Percentiles rank a stretch among this genome's conserved stretches.
These are phyloP conservation scores for Leucosporidium creatinivorum DNA, from an alignment of 768 basidiomycete genomes.

Conservation along the genomic window DNA sequence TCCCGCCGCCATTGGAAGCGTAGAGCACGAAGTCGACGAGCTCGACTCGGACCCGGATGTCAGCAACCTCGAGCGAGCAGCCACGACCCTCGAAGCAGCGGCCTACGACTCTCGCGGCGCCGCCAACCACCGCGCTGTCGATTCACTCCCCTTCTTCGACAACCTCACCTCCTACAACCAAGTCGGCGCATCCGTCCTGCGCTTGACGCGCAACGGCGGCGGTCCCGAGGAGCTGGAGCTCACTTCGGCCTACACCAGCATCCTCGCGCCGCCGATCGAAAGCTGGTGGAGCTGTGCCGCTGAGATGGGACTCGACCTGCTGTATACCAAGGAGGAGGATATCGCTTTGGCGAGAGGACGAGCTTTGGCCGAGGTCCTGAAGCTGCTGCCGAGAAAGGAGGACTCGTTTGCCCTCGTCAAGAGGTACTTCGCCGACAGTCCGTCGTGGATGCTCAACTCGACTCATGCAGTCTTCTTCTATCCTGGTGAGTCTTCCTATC, in stretches of 20 bases:
- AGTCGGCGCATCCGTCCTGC: not conserved
- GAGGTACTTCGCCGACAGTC: too few species aligned
- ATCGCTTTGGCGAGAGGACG: not conserved
- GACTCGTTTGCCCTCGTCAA: too few species aligned
- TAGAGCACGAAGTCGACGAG: too few species aligned
- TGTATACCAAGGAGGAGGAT: slow-evolving; percentile 4
- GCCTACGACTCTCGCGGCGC: too few species aligned
- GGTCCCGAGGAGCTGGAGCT: slow-evolving; percentile 4
- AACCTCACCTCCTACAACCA: not conserved
- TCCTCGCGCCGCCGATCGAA: slow-evolving; percentile 19
- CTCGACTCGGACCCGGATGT: too few species aligned
- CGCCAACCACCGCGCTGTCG: slow-evolving; percentile 7
- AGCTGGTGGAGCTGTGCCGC: slow-evolving; percentile 10
- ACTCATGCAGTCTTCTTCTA: too few species aligned
- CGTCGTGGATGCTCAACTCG: too few species aligned
- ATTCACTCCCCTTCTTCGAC: slow-evolving; percentile 26
- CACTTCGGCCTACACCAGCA: slow-evolving; percentile 11
- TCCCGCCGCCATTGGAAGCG: too few species aligned
- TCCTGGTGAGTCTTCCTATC: too few species aligned
- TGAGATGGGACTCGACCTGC: slow-evolving; percentile 9
- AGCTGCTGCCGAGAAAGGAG: too few species aligned
- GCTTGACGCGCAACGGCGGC: not conserved
- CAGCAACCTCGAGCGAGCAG: too few species aligned
- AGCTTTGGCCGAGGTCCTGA: not conserved
- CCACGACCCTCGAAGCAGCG: too few species aligned